Base-by-base conservation (phyloP, 2,329 filamentous ascomycete genomes). In the Alternaria panax region DNA sequence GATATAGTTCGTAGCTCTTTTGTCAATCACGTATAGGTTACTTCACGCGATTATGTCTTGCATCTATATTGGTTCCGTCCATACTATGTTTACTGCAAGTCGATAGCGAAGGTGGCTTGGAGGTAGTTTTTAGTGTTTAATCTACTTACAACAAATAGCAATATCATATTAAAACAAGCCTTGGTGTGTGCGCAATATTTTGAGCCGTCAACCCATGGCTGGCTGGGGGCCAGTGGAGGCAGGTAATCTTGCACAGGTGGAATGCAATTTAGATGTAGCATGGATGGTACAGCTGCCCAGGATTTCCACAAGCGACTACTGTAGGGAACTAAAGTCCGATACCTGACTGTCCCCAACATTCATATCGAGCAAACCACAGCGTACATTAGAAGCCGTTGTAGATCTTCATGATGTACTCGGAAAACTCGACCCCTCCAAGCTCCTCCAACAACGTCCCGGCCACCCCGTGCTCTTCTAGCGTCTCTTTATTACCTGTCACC, bases 61-160 rank as follows among this genome's bases (percentile, higher is more conserved):
- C 28, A 47, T 50, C 51, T 38, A 16, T 54, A n/a, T 43, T 20
- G 28, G 30, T 46, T 40, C 53, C 43, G 38, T 40, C 20, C 40
- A 34, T 42, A 50, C 14, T 32, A 24, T 41, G 20, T 32, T 54
- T 25, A 38, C 36, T 48, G 32, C 59, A 59, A 55, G 55, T 59
- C 46, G 32, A 52, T 62, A 52, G 59, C 38, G n/a, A 48, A 20
- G 59, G 54, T 62, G 54, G 55, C 59, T 59, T 62, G 25, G 56
- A 40, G 59, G 51, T 59, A 60, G 58, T 58, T 59, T 53, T 59
- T 62, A 59, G 54, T 62, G 51, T 62, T 52, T 62, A 62, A 62
- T 62, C 22, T 62, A 42, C 36, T 54, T 45, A 41, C 53, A 42
- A 58, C 16, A 34, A 36, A 54, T 28, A 27, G 22, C 32, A 40